phyloP scores from a whole-genome alignment of 208 protist species.

The Acanthamoeba castellanii region DNA sequence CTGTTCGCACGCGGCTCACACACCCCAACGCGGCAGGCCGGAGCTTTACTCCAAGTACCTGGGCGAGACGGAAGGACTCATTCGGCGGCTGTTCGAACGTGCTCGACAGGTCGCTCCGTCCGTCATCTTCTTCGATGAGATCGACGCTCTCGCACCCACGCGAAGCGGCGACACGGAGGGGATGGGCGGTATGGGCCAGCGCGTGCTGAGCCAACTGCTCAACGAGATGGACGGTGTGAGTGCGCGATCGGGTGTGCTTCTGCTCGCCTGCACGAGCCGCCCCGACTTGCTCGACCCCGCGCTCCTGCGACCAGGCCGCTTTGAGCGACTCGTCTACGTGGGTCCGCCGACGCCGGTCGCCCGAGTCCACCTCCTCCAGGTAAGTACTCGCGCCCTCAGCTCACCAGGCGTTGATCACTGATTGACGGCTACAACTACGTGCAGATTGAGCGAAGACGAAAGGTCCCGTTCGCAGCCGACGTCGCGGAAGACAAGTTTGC shows the following conservation, averaged over 20 bases:
- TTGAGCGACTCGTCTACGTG: constrained; percentile 86
- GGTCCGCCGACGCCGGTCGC: not conserved
- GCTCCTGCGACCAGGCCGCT: constrained; percentile 91
- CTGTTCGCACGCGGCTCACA: not conserved
- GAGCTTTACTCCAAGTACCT: constrained; percentile 92
- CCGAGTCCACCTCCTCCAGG: constrained; percentile 4
- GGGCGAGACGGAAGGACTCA: constrained; percentile 91
- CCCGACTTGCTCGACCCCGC: constrained; percentile 91
- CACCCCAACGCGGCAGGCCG: constrained; percentile 94
- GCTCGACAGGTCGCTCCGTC: constrained; percentile 83
- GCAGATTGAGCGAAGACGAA: constrained; percentile 22
- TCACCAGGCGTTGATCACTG: not conserved
- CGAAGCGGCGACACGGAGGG: constrained; percentile 78
- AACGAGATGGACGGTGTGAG: constrained; percentile 16
- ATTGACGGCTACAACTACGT: not conserved
- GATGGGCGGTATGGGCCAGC: constrained; percentile 90
- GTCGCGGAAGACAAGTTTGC: not conserved
- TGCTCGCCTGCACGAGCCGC: constrained; percentile 93
- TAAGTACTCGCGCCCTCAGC: not conserved
- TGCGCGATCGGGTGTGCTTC: constrained; percentile 81
- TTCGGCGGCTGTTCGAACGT: constrained; percentile 91
- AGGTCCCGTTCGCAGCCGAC: constrained; percentile 24
- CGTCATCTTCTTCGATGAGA: constrained; percentile 78
- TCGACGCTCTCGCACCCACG: constrained; percentile 27
- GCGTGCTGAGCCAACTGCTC: constrained; percentile 16